These are phyloP conservation scores for Manihot esculenta DNA, from an alignment of 441 rosid genomes.

Conservation along the genomic window DNA sequence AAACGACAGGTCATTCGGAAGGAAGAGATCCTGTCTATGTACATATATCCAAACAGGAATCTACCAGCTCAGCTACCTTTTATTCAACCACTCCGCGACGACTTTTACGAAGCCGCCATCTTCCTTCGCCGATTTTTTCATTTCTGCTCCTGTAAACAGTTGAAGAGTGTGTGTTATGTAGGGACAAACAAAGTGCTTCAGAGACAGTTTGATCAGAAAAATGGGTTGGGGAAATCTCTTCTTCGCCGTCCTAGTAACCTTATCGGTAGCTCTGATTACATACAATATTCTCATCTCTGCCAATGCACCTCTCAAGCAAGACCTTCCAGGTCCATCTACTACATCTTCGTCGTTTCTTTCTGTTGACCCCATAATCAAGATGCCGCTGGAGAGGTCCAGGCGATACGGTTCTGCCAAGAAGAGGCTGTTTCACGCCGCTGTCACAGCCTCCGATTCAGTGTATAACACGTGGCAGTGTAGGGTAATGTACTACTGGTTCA, in stretches of 20 bases:
- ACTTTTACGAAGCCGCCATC: not conserved
- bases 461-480: constrained; percentile 98
- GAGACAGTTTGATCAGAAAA: not conserved
- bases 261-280: constrained; percentile 86
- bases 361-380: constrained; percentile 64
- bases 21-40: too few relatives aligned
- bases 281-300: constrained; percentile 94
- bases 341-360: constrained; percentile 26
- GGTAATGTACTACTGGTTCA: constrained; percentile 95
- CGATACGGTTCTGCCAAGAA: constrained; percentile 16
- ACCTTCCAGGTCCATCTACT: constrained; percentile 64
- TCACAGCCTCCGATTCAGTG: constrained; percentile 86
- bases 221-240: constrained; percentile 81
- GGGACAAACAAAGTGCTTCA: not conserved
- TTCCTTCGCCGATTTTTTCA: not conserved
- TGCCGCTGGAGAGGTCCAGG: constrained; percentile 57
- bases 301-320: constrained; percentile 81
- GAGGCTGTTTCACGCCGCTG: constrained; percentile 88
- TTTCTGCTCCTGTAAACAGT: not conserved
- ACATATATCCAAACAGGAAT: not conserved
- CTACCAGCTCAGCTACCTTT: not conserved
- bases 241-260: constrained; percentile 58
- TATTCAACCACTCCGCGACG: constrained; percentile 6
- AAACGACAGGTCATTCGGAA: too few relatives aligned
- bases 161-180: not conserved